Base-by-base conservation (phyloP, 352 stramenopile genomes). In the Phytopythium vexans region DNA sequence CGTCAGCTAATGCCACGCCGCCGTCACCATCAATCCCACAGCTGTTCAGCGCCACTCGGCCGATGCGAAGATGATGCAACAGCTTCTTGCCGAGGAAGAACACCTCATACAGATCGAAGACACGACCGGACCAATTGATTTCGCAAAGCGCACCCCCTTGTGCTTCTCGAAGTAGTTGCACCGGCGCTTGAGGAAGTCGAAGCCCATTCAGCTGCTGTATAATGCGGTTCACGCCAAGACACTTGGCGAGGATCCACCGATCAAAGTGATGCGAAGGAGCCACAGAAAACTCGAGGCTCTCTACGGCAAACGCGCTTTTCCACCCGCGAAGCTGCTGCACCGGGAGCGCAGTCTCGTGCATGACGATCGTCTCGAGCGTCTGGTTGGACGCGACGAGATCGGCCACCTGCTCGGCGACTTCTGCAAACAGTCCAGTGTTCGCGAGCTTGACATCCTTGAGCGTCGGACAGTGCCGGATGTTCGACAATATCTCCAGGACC, bases 31-130 rank as follows among this genome's bases (percentile, higher is more conserved):
- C 74, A 37, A 90, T 69, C 10, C 52, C 53, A 47, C 77, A 92
- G 36, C 66, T 75, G 40, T 89, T 90, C 21, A 92, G 52, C 8
- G 73, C 64, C 3, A 89, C 58, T 12, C 76, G 69, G 4, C 60
- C 66, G 5, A 92, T 60, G 50, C 77, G 68, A 41, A 84, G 63
- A n/a, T 92, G 79, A 49, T 92, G 77, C 5, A 84, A 72, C 14
- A 92, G 70, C 53, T 89, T 89, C 41, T 77, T 82, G 11, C 71
- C 64, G 1, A 92, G 45, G 49, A 90, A 92, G 7, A 72, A 63
- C 9, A 74, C 68, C 54, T 92, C 82, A 50, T 74, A 88, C 14
- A 85, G 15, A 11, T 82, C 68, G 4, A 89, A 46, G 9, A 44
- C 41, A n/a, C 77, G 62, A 0, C 74, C 62, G 4, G 60, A 87